Conservation (phyloP, 495 filamentous ascomycete species). For the Sordaria brevicollis region DNA sequence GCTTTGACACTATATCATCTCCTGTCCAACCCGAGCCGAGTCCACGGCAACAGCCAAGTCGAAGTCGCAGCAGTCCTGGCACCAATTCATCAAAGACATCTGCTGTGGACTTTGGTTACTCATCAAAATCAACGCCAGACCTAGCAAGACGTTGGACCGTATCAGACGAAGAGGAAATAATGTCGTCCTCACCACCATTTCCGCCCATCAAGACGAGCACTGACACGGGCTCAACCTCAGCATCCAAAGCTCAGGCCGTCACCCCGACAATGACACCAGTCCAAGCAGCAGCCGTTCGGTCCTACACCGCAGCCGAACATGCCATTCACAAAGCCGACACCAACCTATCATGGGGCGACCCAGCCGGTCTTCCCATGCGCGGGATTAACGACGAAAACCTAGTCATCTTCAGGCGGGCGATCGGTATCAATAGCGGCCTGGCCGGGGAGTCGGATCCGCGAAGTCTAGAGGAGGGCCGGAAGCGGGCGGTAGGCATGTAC, state of each 20-base stretch:
- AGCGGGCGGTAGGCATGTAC: slow-evolving; percentile 28
- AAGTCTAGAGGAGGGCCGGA: slow-evolving; percentile 31
- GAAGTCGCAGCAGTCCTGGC: background rate
- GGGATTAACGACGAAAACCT: slow-evolving; percentile 35
- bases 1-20: background rate
- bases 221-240: background rate
- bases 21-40: background rate
- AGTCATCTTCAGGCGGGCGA: slow-evolving; percentile 29
- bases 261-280: background rate
- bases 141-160: background rate
- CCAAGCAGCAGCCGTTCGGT: background rate
- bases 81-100: background rate
- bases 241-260: background rate
- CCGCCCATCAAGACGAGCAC: background rate
- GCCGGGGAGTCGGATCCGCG: background rate
- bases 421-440: slow-evolving; percentile 30
- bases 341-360: slow-evolving; percentile 26
- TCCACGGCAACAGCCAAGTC: background rate
- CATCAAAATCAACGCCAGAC: background rate
- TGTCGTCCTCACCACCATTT: background rate
- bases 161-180: background rate
- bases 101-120: background rate
- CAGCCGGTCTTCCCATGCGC: slow-evolving; percentile 29
- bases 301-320: background rate
- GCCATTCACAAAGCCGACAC: slow-evolving; percentile 11